A percentile compares a stretch with the other conserved stretches of the same genome.
phyloP scores from a whole-genome alignment of 345 rosid species.

The Eucalyptus sp. region DNA sequence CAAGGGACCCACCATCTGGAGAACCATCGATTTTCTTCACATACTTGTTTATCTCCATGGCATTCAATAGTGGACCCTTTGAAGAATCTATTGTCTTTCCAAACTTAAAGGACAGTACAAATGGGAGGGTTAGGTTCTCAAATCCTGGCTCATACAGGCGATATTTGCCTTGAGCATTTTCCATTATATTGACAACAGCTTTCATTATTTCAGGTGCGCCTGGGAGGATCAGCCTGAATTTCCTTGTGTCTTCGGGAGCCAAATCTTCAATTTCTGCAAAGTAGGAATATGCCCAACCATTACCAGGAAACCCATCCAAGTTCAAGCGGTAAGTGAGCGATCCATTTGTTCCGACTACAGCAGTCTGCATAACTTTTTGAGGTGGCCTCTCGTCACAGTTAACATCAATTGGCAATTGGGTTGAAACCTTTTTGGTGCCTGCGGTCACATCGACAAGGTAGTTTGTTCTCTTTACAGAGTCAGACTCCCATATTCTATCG shows the following conservation, averaged over 20 bases:
- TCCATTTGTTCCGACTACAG: constrained; percentile 96
- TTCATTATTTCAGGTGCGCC: constrained; percentile 60
- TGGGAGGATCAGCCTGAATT: constrained; percentile 72
- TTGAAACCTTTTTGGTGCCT: constrained; percentile 71
- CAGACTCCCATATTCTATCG: constrained; percentile 97
- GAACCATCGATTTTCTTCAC: constrained; percentile 70
- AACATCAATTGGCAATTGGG: constrained; percentile 39
- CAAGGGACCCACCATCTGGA: constrained; percentile 44
- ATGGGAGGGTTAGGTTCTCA: constrained; percentile 65
- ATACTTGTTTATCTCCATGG: constrained; percentile 81
- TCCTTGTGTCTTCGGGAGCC: constrained; percentile 54
- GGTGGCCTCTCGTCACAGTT: constrained; percentile 46
- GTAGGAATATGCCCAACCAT: constrained; percentile 73
- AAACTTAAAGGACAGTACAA: constrained; percentile 65
- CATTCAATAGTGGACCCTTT: constrained; percentile 87
- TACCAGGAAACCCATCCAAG: constrained; percentile 88
- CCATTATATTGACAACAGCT: constrained; percentile 70
- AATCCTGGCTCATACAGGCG: constrained; percentile 83
- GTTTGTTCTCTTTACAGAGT: constrained; percentile 59
- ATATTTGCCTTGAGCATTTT: constrained; percentile 71
- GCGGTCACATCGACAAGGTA: constrained; percentile 84
- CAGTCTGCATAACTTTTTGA: constrained; percentile 96
- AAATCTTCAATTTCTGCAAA: constrained; percentile 91
- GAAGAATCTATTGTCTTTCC: constrained; percentile 76
- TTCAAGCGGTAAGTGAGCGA: constrained; percentile 76